These are phyloP conservation scores for Chlamydomonas sp. DNA, from an alignment of 139 green algal genomes.

Conservation along the genomic window DNA sequence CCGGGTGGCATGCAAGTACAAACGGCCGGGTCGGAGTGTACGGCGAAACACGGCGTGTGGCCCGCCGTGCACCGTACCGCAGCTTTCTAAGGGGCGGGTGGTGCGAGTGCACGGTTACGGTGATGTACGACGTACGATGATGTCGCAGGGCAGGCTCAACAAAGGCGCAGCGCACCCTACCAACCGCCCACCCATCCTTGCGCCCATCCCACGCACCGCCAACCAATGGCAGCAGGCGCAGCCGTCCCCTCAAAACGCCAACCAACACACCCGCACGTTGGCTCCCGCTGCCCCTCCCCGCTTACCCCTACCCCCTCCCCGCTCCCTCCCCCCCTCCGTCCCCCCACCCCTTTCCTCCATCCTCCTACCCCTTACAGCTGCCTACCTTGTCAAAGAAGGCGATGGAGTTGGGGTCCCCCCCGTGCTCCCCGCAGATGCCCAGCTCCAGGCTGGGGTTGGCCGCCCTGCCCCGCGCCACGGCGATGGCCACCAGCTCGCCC, in stretches of 20 bases:
- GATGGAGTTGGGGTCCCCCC: constrained; percentile 82
- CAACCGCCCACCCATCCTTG: too few relatives aligned
- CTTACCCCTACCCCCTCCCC: background rate
- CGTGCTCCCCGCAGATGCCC: constrained; percentile 92
- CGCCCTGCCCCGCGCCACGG: constrained; percentile 70
- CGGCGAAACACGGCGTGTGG: background rate
- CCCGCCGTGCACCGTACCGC: too few relatives aligned
- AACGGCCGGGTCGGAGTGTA: background rate
- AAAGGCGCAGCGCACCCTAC: too few relatives aligned
- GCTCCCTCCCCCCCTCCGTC: background rate
- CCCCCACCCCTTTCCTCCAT: background rate
- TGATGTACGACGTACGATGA: too few relatives aligned
- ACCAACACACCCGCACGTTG: background rate
- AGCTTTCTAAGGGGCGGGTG: too few relatives aligned
- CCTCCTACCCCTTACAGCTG: background rate
- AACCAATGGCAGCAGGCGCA: background rate
- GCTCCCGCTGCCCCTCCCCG: background rate
- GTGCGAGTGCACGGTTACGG: too few relatives aligned
- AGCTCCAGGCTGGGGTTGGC: constrained; percentile 73
- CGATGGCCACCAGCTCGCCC: constrained; percentile 82
- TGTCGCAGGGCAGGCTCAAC: too few relatives aligned
- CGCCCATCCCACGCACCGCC: background rate
- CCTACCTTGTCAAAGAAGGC: constrained; percentile 75
- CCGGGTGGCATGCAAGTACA: too few relatives aligned
- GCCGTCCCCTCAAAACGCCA: too few relatives aligned